A percentile compares a stretch with the other conserved stretches of the same genome.
Conservation (phyloP, 371 early-diverging fungal genomes). For the Mortierella sp. region DNA sequence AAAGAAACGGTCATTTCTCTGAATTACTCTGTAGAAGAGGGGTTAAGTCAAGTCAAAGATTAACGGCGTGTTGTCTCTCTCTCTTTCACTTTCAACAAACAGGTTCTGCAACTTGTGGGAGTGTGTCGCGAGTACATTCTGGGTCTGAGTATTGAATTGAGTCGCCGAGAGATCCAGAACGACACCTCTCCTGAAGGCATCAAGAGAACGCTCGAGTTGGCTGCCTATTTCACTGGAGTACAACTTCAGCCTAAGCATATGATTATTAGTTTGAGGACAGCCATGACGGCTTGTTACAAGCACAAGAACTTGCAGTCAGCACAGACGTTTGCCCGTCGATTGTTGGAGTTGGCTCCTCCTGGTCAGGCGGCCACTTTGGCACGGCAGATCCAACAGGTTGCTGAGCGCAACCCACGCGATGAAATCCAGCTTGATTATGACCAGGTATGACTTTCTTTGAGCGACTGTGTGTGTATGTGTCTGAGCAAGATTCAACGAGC, state of each 20-base stretch:
- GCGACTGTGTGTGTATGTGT: neutral
- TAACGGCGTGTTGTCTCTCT: too few relatives aligned
- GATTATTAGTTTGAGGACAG: conserved; percentile 83
- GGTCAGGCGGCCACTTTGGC: conserved; percentile 83
- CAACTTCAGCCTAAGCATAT: conserved; percentile 88
- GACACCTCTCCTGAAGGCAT: conserved; percentile 62
- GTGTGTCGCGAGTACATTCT: conserved; percentile 92
- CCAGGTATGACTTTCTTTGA: conserved; percentile 41
- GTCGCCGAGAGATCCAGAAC: conserved; percentile 69
- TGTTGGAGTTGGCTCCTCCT: conserved; percentile 88
- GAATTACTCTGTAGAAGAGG: too few relatives aligned
- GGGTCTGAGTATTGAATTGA: conserved; percentile 86
- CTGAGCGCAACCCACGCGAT: conserved; percentile 85
- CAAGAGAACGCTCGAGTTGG: conserved; percentile 85
- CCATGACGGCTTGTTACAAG: conserved; percentile 86
- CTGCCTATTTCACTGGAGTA: conserved; percentile 95
- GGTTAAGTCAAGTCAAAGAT: too few relatives aligned
- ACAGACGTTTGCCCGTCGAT: conserved; percentile 83
- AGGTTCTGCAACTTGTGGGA: conserved; percentile 77
- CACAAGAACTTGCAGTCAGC: conserved; percentile 84
- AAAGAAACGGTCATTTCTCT: too few relatives aligned
- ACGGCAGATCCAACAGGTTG: conserved; percentile 80
- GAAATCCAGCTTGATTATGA: conserved; percentile 89
- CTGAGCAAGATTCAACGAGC: neutral
- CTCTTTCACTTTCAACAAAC: too few relatives aligned